Evolutionary conservation across 306 rosid species (phyloP).

Genomic region (Arachis hypogaea): DNA sequence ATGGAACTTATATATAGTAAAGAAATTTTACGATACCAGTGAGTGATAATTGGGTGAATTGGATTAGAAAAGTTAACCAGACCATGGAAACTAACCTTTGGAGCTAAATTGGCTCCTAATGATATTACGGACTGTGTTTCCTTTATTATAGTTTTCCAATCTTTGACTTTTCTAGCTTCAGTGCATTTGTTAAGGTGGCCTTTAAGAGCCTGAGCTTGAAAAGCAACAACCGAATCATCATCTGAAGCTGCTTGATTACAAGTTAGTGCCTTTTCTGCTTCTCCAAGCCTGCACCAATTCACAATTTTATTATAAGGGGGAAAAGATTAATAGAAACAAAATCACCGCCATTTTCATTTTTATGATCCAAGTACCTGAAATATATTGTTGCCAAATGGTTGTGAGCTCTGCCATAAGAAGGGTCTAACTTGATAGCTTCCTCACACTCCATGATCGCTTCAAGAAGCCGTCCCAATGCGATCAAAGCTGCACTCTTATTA

Average conservation of each 20-base stretch:
- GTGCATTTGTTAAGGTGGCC: constrained; percentile 63
- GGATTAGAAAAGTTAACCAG: background rate
- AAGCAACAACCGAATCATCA: constrained; percentile 41
- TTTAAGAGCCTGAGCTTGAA: constrained; percentile 62
- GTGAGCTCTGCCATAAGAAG: too few species aligned
- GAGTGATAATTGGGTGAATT: too few species aligned
- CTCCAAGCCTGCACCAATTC: constrained; percentile 71
- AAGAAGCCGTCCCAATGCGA: too few species aligned
- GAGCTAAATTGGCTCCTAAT: constrained; percentile 77
- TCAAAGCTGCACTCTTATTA: too few species aligned
- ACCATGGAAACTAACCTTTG: constrained; percentile 54
- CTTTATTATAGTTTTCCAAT: constrained; percentile 68
- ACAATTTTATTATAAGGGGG: constrained; percentile 12
- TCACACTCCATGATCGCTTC: too few species aligned
- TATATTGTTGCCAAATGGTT: too few species aligned
- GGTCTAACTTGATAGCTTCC: too few species aligned
- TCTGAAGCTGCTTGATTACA: constrained; percentile 55
- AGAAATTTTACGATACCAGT: background rate
- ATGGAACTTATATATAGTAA: background rate
- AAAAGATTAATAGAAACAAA: too few species aligned
- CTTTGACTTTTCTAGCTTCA: constrained; percentile 60
- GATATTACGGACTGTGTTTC: constrained; percentile 74
- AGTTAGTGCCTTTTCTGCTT: constrained; percentile 67
- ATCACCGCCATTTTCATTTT: too few species aligned
- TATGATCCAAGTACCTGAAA: too few species aligned